Conservation (phyloP, 768 basidiomycete genomes). For the Termitomyces sp. region DNA sequence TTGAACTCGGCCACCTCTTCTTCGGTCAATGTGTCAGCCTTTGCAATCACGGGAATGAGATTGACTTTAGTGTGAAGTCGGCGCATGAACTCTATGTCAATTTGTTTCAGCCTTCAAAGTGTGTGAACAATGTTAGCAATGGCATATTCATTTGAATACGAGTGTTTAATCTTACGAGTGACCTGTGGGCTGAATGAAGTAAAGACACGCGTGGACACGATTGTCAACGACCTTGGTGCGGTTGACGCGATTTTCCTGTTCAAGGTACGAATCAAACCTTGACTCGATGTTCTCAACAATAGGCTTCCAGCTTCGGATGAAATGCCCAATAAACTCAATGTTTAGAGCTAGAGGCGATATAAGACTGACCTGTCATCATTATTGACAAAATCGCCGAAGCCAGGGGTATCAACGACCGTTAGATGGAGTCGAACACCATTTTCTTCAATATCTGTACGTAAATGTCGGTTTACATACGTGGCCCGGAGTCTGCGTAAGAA, state of each 20-base stretch:
- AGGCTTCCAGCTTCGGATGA: conserved; percentile 80
- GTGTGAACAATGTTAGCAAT: conserved; percentile 2
- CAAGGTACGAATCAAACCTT: conserved; percentile 94
- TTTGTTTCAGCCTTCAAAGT: conserved; percentile 76
- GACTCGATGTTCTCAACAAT: conserved; percentile 98
- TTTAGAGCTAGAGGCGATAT: conserved; percentile 8
- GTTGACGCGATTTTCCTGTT: conserved; percentile 99
- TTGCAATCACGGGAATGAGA: conserved; percentile 97
- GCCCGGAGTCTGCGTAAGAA: conserved; percentile 13
- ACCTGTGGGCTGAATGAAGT: conserved; percentile 98
- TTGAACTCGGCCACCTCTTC: conserved; percentile 94
- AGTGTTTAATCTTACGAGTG: conserved; percentile 68
- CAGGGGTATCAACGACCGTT: conserved; percentile 99
- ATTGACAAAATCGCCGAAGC: conserved; percentile 99
- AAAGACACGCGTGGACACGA: conserved; percentile 96
- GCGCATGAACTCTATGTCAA: conserved; percentile 99
- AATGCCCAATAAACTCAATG: conserved; percentile 14
- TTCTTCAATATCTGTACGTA: conserved; percentile 89
- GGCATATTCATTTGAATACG: not conserved
- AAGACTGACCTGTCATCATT: conserved; percentile 86
- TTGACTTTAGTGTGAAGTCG: conserved; percentile 96
- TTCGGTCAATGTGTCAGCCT: conserved; percentile 96
- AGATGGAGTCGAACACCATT: conserved; percentile 93
- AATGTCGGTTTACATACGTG: conserved; percentile 20
- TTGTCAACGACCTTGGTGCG: conserved; percentile 91